Base-by-base conservation (phyloP, 768 basidiomycete genomes). In the Mycena latifolia region DNA sequence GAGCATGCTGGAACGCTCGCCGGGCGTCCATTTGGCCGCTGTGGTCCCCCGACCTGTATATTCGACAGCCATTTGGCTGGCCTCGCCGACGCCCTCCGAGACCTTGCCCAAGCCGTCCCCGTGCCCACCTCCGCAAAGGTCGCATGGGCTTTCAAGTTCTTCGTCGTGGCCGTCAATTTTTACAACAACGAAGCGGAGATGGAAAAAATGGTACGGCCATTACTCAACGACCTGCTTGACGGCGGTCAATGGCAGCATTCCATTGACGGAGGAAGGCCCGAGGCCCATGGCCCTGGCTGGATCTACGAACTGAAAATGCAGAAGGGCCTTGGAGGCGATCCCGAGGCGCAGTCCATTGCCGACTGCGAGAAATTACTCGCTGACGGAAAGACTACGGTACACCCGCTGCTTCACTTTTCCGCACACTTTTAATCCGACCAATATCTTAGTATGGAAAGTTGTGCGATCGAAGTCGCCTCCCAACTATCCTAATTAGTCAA, bases 1-100 rank as follows among this genome's bases (percentile, higher is more conserved):
- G 33, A 55, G 43, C 43, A 54, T 39, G 24, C 43, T 28, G 53
- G 43, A n/a, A 62, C 53, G 25, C 53, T 62, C 11, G 53, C 61
- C 22, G 61, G 61, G 25, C 61, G 53, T 37, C 61, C 61, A 20
- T 55, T 62, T 31, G 60, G 60, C 29, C 61, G 61, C 20, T 62
- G 61, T 37, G 61, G 61, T 22, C 61, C 53, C 17, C 45, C 61
- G 10, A 48, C 45, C 11, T 27, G 43, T 18, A 33, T 62, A 2
- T 62, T 47, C 25, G 53, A 62, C 45, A 37, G 10, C 24, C 52
- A 62, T 54, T 45, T 62, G 14, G 61, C 61, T 28, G 61, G 52
- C 45, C 61, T 55, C 45, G 25, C 52, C 25, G 61, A 62, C 33
- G 61, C 43, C 53, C 61, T 62, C n/a, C 43, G 45, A 24, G 33